These are phyloP conservation scores for Penicillium crystallinum DNA, from an alignment of 495 filamentous ascomycete species.

Conservation along the genomic window DNA sequence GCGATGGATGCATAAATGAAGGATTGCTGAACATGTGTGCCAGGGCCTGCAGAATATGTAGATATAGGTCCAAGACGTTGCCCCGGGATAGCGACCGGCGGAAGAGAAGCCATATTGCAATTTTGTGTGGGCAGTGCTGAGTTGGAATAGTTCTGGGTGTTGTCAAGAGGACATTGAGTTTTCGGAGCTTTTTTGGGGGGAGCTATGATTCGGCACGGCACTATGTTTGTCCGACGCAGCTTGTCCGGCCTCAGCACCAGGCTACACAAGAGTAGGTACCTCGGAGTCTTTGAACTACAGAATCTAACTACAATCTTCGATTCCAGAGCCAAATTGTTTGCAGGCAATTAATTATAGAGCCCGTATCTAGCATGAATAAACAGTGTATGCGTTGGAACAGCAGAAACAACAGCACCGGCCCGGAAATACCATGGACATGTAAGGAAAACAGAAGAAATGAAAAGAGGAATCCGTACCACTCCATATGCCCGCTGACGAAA, in stretches of 20 bases:
- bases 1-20: conserved; percentile 70
- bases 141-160: background rate
- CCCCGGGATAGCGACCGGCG: conserved; percentile 55
- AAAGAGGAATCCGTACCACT: conserved; percentile 24
- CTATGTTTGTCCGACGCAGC: conserved; percentile 14
- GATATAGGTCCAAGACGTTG: conserved; percentile 66
- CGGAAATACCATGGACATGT: conserved; percentile 18
- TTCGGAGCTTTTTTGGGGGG: conserved; percentile 11
- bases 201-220: conserved; percentile 12
- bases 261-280: too few species aligned
- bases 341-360: conserved; percentile 25
- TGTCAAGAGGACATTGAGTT: conserved; percentile 1
- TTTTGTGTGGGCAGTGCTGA: background rate
- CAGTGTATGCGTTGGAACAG: conserved; percentile 31
- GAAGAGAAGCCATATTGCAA: conserved; percentile 19
- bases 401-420: conserved; percentile 18
- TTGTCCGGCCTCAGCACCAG: too few species aligned
- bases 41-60: conserved; percentile 65
- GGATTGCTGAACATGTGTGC: conserved; percentile 70
- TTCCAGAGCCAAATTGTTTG: background rate
- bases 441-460: conserved; percentile 8
- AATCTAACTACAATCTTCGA: too few species aligned
- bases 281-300: too few species aligned
- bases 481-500: conserved; percentile 37
- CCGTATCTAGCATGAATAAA: conserved; percentile 34